These are phyloP conservation scores for Yamadazyma songkhlaensis DNA, from an alignment of 1,139 yeast species.

Conservation along the genomic window DNA sequence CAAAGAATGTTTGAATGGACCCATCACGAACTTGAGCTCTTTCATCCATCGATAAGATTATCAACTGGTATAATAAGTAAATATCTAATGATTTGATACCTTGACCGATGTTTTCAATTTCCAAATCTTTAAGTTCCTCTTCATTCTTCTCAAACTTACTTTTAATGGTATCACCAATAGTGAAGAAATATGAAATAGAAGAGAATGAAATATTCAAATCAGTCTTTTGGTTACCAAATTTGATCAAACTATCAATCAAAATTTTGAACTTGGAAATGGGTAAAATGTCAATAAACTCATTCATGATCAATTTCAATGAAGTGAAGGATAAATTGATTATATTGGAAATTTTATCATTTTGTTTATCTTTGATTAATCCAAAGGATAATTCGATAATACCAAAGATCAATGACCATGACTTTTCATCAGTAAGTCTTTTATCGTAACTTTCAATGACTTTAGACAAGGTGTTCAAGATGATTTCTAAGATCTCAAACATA, in stretches of 20 bases:
- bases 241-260: constrained; percentile 67
- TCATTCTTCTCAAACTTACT: constrained; percentile 18
- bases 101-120: constrained; percentile 9
- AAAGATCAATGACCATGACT: constrained; percentile 73
- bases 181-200: constrained; percentile 89
- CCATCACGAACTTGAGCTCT: constrained; percentile 87
- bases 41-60: constrained; percentile 58
- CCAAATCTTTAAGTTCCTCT: background rate
- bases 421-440: constrained; percentile 37
- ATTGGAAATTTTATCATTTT: constrained; percentile 37
- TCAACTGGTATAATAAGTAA: constrained; percentile 58
- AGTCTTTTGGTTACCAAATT: constrained; percentile 65
- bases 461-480: constrained; percentile 60
- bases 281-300: constrained; percentile 72
- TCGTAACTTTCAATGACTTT: constrained; percentile 72
- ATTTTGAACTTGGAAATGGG: constrained; percentile 61
- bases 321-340: constrained; percentile 69
- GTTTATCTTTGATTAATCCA: constrained; percentile 34
- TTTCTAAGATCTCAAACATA: constrained; percentile 67
- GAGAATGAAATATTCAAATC: constrained; percentile 88
- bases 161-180: constrained; percentile 72
- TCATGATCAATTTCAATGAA: constrained; percentile 76
- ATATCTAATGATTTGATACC: constrained; percentile 50
- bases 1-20: constrained; percentile 81
- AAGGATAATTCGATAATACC: constrained; percentile 70